phyloP scores from a whole-genome alignment of 1,139 yeast genomes.

The Suhomyces wounanorum region DNA sequence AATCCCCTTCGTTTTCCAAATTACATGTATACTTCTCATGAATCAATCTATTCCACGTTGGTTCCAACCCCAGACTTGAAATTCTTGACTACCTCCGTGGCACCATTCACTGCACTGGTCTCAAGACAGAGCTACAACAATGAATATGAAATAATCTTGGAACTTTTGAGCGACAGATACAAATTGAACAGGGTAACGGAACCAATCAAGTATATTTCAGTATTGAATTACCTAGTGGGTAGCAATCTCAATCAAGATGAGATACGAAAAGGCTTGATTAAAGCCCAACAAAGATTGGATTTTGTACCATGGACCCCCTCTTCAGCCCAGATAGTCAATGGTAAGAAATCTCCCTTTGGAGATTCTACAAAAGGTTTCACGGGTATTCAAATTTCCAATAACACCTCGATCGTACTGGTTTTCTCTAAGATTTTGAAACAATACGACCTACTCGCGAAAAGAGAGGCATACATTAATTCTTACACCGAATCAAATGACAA shows the following conservation, averaged over 20 bases:
- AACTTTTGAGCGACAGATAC: conserved; percentile 75
- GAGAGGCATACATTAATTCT: conserved; percentile 84
- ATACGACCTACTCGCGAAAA: conserved; percentile 74
- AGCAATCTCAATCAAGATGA: conserved; percentile 63
- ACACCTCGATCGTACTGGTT: conserved; percentile 68
- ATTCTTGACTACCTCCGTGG: conserved; percentile 81
- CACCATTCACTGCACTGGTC: conserved; percentile 68
- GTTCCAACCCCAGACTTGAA: conserved; percentile 91
- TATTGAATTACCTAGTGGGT: conserved; percentile 79
- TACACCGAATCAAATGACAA: conserved; percentile 59
- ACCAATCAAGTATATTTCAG: conserved; percentile 58
- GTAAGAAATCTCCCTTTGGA: conserved; percentile 66
- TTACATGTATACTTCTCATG: conserved; percentile 84
- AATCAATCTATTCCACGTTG: conserved; percentile 78
- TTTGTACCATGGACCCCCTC: conserved; percentile 91
- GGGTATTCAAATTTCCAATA: conserved; percentile 80
- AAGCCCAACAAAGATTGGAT: conserved; percentile 74
- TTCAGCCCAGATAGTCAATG: conserved; percentile 75
- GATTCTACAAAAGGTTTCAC: conserved; percentile 40
- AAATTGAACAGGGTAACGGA: conserved; percentile 65
- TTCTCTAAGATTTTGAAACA: conserved; percentile 70
- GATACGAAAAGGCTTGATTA: conserved; percentile 74
- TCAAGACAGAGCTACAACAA: conserved; percentile 60
- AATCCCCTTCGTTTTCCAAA: conserved; percentile 91
- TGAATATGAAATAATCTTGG: conserved; percentile 83